These are phyloP conservation scores for Penicillium occitanis DNA, from an alignment of 2,329 filamentous ascomycete species.

Conservation along the genomic window DNA sequence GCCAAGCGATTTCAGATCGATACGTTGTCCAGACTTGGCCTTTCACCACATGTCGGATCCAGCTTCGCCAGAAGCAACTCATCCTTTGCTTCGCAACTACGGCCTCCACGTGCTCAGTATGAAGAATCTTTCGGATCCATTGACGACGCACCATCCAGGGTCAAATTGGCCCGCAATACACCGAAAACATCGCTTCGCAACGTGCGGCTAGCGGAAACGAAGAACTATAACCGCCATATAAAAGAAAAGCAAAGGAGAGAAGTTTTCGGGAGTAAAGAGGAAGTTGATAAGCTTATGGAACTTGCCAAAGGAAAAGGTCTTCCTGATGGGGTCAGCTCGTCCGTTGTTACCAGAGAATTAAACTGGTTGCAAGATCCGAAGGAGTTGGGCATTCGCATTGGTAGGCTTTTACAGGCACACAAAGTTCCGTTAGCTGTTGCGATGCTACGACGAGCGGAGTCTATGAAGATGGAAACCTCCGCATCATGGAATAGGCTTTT, in stretches of 20 bases:
- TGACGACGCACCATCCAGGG: background rate
- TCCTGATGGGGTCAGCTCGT: conserved; percentile 24
- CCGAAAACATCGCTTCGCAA: background rate
- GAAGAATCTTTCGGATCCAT: background rate
- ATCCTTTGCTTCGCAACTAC: background rate
- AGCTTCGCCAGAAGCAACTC: background rate
- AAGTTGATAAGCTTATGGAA: conserved; percentile 21
- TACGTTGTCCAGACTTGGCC: background rate
- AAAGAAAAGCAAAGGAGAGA: conserved; percentile 9
- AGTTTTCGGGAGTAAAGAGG: conserved; percentile 8
- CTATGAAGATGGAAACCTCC: conserved; percentile 60
- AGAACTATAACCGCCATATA: conserved; percentile 1
- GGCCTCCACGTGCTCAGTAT: background rate
- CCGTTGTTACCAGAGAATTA: conserved; percentile 56
- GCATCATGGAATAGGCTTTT: conserved; percentile 91
- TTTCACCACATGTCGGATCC: background rate
- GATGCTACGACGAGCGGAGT: conserved; percentile 66
- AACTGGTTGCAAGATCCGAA: conserved; percentile 67
- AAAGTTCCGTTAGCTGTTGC: conserved; percentile 66
- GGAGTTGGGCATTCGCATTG: conserved; percentile 69
- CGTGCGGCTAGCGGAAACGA: conserved; percentile 7
- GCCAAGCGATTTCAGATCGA: conserved; percentile 5
- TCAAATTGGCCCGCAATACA: background rate
- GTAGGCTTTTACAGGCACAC: conserved; percentile 57
- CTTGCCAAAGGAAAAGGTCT: conserved; percentile 22